phyloP scores from a whole-genome alignment of 805 yeast species.

The Saturnispora mendoncae region DNA sequence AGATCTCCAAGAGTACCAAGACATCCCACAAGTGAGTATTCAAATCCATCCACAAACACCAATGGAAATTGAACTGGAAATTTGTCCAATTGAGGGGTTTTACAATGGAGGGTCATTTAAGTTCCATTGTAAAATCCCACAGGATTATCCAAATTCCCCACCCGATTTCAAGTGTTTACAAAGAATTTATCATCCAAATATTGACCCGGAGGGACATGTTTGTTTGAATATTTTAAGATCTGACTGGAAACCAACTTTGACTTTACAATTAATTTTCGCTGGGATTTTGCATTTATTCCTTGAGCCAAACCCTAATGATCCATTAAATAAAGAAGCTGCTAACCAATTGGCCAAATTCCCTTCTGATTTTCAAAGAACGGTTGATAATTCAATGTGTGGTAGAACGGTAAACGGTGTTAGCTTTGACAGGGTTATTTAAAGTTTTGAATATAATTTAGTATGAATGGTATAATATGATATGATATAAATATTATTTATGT shows the following conservation, averaged over 20 bases:
- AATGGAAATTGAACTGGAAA: constrained; percentile 49
- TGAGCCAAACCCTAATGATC: constrained; percentile 90
- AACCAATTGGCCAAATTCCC: constrained; percentile 40
- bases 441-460: too few relatives aligned
- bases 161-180: constrained; percentile 71
- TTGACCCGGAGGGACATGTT: constrained; percentile 82
- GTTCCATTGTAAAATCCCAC: constrained; percentile 58
- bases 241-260: constrained; percentile 94
- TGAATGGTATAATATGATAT: too few relatives aligned
- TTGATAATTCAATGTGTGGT: constrained; percentile 64
- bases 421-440: constrained; percentile 51
- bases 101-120: constrained; percentile 61
- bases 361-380: constrained; percentile 46
- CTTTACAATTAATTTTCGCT: constrained; percentile 68
- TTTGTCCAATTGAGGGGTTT: constrained; percentile 65
- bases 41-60: constrained; percentile 44
- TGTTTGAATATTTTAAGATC: constrained; percentile 87
- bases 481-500: too few relatives aligned
- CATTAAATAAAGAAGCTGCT: constrained; percentile 88
- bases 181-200: constrained; percentile 87
- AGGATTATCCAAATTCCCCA: constrained; percentile 83
- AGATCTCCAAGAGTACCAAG: constrained; percentile 61
- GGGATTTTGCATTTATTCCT: constrained; percentile 79
- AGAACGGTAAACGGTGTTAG: constrained; percentile 44
- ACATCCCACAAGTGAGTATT: constrained; percentile 30